These are phyloP conservation scores for Yamadazyma triangularis DNA, from an alignment of 1,139 yeast species.

Conservation along the genomic window DNA sequence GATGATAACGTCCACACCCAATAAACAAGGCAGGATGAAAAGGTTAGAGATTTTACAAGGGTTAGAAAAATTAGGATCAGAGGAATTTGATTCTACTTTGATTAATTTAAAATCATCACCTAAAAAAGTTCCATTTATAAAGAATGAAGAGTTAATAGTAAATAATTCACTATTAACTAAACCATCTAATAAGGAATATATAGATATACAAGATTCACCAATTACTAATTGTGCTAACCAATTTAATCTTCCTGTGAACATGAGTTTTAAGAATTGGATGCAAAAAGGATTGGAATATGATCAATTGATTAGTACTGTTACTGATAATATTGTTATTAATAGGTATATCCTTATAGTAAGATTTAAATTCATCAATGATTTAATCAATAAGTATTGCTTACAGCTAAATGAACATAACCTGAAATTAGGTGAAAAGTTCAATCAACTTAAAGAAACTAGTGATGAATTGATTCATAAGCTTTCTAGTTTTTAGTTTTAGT, in stretches of 20 bases:
- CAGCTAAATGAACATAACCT: constrained; percentile 1
- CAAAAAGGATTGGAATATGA: constrained; percentile 1
- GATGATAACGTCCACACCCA: background rate
- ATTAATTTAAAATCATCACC: background rate
- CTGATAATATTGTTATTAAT: constrained; percentile 1
- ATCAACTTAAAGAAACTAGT: background rate
- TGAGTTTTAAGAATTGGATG: constrained; percentile 3
- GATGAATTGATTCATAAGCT: background rate
- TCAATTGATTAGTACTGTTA: constrained; percentile 2
- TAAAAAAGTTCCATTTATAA: too few relatives aligned
- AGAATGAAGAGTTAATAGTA: too few relatives aligned
- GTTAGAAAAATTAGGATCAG: background rate
- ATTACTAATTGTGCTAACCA: background rate
- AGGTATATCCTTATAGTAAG: constrained; percentile 2
- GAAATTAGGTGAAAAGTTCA: constrained; percentile 1
- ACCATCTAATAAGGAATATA: background rate
- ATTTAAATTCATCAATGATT: constrained; percentile 1
- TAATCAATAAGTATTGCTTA: constrained; percentile 1
- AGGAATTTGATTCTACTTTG: constrained; percentile 5
- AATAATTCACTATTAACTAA: too few relatives aligned
- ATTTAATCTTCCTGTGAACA: constrained; percentile 1
- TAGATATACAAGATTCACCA: background rate
- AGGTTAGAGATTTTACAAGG: background rate
- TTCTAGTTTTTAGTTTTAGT: background rate
- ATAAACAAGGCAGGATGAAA: background rate